phyloP scores from a whole-genome alignment of 164 flowering plant genomes.

The Nymphaea colorata region DNA sequence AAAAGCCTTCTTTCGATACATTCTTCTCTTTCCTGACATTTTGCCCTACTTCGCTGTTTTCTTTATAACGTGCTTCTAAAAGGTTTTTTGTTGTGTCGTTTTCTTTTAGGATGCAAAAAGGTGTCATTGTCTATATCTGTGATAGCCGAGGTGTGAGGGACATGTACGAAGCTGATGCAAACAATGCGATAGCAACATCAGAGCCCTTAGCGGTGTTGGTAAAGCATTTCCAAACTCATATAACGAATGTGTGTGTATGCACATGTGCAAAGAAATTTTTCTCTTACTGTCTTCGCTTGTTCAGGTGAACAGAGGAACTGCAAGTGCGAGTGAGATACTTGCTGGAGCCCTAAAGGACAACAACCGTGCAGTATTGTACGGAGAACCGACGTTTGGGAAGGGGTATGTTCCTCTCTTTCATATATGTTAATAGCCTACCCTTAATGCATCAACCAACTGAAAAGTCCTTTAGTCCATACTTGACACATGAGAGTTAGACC shows the following conservation, averaged over 20 bases:
- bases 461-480: no score
- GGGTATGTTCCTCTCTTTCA: conserved; percentile 38
- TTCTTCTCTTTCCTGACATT: not conserved
- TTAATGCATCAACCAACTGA: no score
- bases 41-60: not conserved
- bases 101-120: conserved; percentile 76
- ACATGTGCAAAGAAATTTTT: not conserved
- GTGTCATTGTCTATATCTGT: conserved; percentile 91
- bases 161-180: conserved; percentile 93
- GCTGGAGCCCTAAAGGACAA: conserved; percentile 98
- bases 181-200: conserved; percentile 61
- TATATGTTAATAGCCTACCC: no score
- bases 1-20: not conserved
- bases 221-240: not conserved
- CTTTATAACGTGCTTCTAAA: not conserved
- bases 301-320: conserved; percentile 96
- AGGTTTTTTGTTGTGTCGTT: not conserved
- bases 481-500: no score
- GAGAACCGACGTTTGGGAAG: conserved; percentile 96
- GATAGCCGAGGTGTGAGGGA: conserved; percentile 94
- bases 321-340: conserved; percentile 97
- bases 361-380: conserved; percentile 80
- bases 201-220: conserved; percentile 96
- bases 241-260: not conserved
- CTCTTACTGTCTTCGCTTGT: not conserved